Base-by-base conservation (phyloP, 805 yeast genomes). In the Wickerhamomyces silvicola region DNA sequence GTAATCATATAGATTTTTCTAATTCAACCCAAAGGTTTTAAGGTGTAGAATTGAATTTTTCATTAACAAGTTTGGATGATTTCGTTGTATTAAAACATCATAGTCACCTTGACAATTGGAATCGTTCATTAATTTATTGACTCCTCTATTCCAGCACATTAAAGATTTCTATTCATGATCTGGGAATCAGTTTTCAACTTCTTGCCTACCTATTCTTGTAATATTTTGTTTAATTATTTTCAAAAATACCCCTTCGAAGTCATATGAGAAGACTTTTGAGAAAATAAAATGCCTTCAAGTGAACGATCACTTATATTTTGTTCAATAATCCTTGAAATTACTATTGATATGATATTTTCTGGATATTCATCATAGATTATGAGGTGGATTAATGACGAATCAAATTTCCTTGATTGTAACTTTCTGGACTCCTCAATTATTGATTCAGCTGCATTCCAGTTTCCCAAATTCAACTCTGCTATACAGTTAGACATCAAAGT, bases 71-170 rank as follows among this genome's bases (percentile, higher is more conserved):
- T 9, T 30, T 29, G 2, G 62, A 45, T 22, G 49, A 45, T n/a
- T 43, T 38, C 18, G 48, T 42, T 1, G 64, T 52, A 17, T 35
- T 32, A 13, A 36, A 33, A 35, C 62, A 59, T 60, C 61, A 59
- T 2, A 21, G 17, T 36, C 30, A 2, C 59, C 60, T 10, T 32
- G 30, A 2, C 27, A 14, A 14, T 42, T 43, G 3, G 53, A 42
- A 4, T 44, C 53, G 6, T 37, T 38, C 22, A 47, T 42, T 10
- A 41, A 21, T n/a, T 34, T 29, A 11, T 33, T 50, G 4, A 64
- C 57, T 1, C 68, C 68, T 25, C 43, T 41, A 28, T 65, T 64
- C 70, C 70, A 65, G 27, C 59, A 47, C 1, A 48, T 40, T 2
- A 61, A 56, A 2, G 62, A 50, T 7, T 65, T 37, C 54, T 57